Evolutionary conservation across 1,284 basidiomycete genomes (phyloP), one percentile per base, ranked within the genome.

Genomic region (Ceratobasidium sp.): DNA sequence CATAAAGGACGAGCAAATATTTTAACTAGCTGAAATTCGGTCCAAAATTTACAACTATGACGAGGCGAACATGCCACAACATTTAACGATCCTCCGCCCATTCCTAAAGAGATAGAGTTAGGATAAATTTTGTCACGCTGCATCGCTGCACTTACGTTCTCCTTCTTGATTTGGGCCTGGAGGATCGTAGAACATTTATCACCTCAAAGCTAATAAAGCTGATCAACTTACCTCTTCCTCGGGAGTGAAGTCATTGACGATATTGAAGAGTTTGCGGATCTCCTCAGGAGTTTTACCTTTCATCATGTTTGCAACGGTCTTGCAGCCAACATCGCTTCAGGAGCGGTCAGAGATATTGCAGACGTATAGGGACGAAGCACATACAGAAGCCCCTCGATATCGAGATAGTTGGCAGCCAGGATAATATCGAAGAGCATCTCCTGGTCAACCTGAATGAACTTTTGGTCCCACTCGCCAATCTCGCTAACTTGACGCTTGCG

Each of bases 241-340:
- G 27, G 27, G 27, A 30, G 27, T 30, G 27, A 30, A 30, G 27
- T 30, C 98, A 85, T 98, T 98, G 77, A 96, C 94, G 80, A 97
- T 97, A 89, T 98, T 98, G 90, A 98, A 97, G 65, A 97, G 90
- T 84, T 97, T 97, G 80, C 96, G 94, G 82, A 97, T 97, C 86
- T 98, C 96, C 84, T 97, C 95, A 20, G 96, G 95, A 7, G 95
- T 96, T 90, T 98, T 98, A 60, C 96, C 96, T 88, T 98, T 98
- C 89, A 98, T 98, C 98, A 99, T 99, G 90, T 99, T 99, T 41
- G 98, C 98, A 10, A 99, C 98, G 20, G 97, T 99, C 90, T 99
- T 99, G 91, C 98, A 99, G 0, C 98, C 98, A 79, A 99, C 96
- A 84, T 99, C 98, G 81, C 96, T 97, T 82, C 67, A 67, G 78